A percentile compares a stretch with the other conserved stretches of the same genome.
Conservation (phyloP, 768 basidiomycete species). For the Gymnopilus junonius region DNA sequence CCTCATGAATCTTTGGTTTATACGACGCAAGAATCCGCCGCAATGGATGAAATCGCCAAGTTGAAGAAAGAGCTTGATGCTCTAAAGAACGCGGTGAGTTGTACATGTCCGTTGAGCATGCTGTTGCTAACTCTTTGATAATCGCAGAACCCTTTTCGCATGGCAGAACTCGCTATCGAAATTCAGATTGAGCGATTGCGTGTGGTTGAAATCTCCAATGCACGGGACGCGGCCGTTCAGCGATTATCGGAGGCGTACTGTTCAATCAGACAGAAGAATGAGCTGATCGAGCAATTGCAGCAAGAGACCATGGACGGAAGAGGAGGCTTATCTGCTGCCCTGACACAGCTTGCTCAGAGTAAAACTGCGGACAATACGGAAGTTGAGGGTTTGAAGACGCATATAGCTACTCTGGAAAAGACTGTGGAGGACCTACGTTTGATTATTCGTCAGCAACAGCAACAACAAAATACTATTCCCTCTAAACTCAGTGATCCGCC, state of each 20-base stretch:
- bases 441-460: constrained; percentile 32
- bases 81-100: constrained; percentile 26
- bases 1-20: constrained; percentile 11
- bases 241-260: constrained; percentile 63
- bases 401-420: constrained; percentile 41
- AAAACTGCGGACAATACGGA: constrained; percentile 20
- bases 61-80: constrained; percentile 26
- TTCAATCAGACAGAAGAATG: constrained; percentile 64
- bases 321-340: not conserved
- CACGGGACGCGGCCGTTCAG: constrained; percentile 64
- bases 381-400: constrained; percentile 35
- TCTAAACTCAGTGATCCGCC: constrained; percentile 36
- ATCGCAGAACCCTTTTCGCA: constrained; percentile 47
- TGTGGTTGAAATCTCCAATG: constrained; percentile 59
- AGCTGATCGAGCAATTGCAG: constrained; percentile 52
- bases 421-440: constrained; percentile 43
- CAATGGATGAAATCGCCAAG: constrained; percentile 19
- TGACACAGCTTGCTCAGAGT: not conserved
- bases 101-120: not conserved
- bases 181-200: constrained; percentile 56
- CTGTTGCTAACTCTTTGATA: not conserved
- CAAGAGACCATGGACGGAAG: constrained; percentile 35
- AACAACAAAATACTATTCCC: constrained; percentile 27
- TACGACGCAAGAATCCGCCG: not conserved
- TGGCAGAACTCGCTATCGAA: constrained; percentile 58